A percentile compares a stretch with the other conserved stretches of the same genome.
Evolutionary conservation across 192 early-diverging fungal species (phyloP).

Genomic region (Rhizoclosmatium sp.): DNA sequence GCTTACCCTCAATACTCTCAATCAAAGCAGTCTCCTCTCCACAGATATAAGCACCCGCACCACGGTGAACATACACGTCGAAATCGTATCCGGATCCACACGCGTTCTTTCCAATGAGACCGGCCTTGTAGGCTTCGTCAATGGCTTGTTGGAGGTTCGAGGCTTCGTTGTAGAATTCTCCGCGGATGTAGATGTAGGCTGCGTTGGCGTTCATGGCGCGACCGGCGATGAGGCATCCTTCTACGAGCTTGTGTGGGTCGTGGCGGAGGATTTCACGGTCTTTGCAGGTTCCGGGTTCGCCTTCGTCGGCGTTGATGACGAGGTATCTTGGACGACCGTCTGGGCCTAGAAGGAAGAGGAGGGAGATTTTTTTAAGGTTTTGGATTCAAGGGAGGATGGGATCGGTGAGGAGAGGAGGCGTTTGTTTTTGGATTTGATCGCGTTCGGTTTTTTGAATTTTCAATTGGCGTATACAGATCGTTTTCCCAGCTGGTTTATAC

Average conservation of each 20-base stretch:
- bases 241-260: constrained; percentile 94
- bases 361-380: neutral
- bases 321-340: constrained; percentile 83
- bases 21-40: constrained; percentile 86
- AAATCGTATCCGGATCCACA: constrained; percentile 96
- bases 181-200: constrained; percentile 97
- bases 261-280: constrained; percentile 95
- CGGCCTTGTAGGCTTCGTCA: constrained; percentile 96
- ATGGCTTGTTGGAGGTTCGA: constrained; percentile 93
- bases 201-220: constrained; percentile 96
- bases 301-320: constrained; percentile 98
- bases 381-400: too few relatives aligned
- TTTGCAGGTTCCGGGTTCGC: constrained; percentile 99
- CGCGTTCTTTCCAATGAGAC: constrained; percentile 98
- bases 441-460: too few relatives aligned
- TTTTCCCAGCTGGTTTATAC: too few relatives aligned
- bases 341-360: constrained; percentile 33
- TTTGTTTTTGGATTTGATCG: too few relatives aligned
- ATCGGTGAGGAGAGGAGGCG: too few relatives aligned
- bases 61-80: constrained; percentile 97
- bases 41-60: constrained; percentile 97
- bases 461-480: too few relatives aligned
- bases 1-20: constrained; percentile 87
- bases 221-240: constrained; percentile 96
- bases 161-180: constrained; percentile 97